Conservation (phyloP, 2,329 filamentous ascomycete species). For the Fusarium sp. region DNA sequence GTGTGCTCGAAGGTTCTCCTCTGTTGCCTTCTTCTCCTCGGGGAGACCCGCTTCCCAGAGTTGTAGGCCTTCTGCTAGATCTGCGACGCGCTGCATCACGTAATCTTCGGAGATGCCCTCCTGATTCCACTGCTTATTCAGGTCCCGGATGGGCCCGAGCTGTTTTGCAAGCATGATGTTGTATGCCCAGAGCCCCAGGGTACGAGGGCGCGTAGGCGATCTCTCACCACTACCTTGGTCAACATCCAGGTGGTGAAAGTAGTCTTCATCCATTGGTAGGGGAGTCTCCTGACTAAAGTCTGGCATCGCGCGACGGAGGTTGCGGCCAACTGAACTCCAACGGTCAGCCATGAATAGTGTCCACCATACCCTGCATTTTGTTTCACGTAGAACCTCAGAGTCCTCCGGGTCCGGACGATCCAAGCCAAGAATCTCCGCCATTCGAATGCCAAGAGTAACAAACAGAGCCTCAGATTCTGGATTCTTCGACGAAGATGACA, state of each 20-base stretch:
- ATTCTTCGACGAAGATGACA: conserved; percentile 3
- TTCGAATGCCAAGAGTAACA: conserved; percentile 3
- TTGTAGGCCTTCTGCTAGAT: background rate
- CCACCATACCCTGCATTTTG: conserved; percentile 18
- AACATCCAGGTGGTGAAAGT: background rate
- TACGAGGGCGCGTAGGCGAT: background rate
- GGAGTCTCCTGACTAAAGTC: conserved; percentile 9
- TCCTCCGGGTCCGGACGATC: background rate
- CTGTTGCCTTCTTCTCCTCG: conserved; percentile 1
- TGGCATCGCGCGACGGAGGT: conserved; percentile 9
- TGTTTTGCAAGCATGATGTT: conserved; percentile 11
- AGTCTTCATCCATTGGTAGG: conserved; percentile 11
- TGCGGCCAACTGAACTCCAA: conserved; percentile 9
- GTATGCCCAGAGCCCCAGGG: conserved; percentile 8
- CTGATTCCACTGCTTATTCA: conserved; percentile 8
- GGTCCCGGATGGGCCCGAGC: background rate
- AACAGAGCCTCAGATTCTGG: conserved; percentile 12
- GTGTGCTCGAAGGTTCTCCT: conserved; percentile 1
- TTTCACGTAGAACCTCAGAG: background rate
- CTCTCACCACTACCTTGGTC: background rate
- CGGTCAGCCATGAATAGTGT: conserved; percentile 10
- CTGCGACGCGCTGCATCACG: conserved; percentile 3
- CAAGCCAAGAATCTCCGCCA: conserved; percentile 7
- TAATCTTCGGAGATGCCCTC: background rate
- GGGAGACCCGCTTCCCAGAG: conserved; percentile 2